A percentile compares a stretch with the other conserved stretches of the same genome.
Conservation (phyloP, 2,329 filamentous ascomycete species). For the Neurospora crassa region DNA sequence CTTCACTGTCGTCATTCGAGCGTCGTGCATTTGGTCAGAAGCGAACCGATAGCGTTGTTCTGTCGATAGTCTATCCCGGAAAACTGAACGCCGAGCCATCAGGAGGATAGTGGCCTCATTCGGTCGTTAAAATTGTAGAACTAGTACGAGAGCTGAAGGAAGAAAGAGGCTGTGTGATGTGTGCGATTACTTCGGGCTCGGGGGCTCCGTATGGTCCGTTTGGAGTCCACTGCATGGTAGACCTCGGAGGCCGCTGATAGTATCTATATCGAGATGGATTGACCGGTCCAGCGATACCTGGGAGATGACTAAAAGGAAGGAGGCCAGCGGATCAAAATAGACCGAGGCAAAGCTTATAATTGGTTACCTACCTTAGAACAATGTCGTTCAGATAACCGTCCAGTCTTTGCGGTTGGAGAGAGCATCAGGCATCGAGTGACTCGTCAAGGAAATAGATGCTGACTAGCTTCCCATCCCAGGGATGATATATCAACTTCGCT, state of each 20-base stretch:
- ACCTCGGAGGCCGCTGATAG: neutral
- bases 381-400: neutral
- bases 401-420: neutral
- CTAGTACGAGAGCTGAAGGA: neutral
- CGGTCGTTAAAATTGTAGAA: neutral
- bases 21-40: neutral
- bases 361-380: neutral
- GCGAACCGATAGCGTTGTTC: neutral
- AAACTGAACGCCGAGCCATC: neutral
- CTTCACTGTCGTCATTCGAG: neutral
- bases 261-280: neutral
- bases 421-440: neutral
- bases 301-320: neutral
- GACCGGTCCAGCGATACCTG: neutral
- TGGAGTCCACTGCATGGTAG: neutral
- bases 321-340: neutral
- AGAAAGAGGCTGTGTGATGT: neutral
- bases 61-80: neutral
- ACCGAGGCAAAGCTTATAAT: neutral
- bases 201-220: neutral
- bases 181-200: neutral
- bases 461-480: neutral
- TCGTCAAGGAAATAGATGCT: neutral
- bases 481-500: neutral
- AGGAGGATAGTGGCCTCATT: neutral